These are phyloP conservation scores for Thielaviopsis euricoi DNA, from an alignment of 2,329 filamentous ascomycete genomes.

Conservation along the genomic window DNA sequence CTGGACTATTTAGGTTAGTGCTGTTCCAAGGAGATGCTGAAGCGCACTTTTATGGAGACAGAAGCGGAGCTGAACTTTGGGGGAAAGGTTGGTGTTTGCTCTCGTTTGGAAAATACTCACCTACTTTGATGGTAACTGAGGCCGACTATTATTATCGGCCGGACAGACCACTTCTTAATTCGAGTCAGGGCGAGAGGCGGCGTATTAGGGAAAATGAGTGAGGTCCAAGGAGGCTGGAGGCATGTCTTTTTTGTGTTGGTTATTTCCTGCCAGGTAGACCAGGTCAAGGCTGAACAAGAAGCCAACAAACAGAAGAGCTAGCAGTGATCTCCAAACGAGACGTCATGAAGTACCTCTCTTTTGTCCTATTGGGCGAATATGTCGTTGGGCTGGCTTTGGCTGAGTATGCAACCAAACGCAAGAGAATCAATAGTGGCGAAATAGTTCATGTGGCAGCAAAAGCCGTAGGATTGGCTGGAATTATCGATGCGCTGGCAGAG, in stretches of 20 bases:
- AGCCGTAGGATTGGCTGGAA: neutral
- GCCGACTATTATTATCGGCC: no score
- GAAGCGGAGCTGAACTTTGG: neutral
- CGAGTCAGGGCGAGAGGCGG: neutral
- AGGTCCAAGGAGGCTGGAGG: neutral
- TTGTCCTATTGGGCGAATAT: neutral
- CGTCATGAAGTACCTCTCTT: neutral
- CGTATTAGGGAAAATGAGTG: neutral
- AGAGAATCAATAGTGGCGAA: neutral
- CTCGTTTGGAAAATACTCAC: neutral
- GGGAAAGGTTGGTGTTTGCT: no score
- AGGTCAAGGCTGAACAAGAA: neutral
- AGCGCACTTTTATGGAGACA: neutral
- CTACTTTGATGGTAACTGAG: no score
- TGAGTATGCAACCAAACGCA: neutral
- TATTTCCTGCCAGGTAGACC: no score
- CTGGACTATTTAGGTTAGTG: neutral
- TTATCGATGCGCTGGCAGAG: neutral
- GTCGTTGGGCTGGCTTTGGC: neutral
- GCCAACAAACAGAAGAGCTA: neutral
- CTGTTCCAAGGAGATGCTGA: neutral
- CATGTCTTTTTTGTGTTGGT: neutral
- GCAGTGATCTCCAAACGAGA: neutral
- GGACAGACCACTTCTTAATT: neutral
- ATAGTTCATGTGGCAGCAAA: neutral